Evolutionary conservation across 306 rosid species (phyloP).

Genomic region (Alnus glutinosa): DNA sequence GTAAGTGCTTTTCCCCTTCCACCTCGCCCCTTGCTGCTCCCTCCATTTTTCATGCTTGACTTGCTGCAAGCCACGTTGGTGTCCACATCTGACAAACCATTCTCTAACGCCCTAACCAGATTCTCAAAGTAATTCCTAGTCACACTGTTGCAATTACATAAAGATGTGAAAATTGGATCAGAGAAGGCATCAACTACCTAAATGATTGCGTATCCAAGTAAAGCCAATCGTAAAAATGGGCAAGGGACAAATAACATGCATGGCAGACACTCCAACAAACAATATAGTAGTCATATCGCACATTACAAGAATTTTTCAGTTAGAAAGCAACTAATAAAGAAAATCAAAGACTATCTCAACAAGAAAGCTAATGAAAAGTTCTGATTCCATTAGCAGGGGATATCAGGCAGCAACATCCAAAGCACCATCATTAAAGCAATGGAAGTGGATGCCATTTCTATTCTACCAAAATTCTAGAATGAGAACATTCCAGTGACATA

Average conservation of each 20-base stretch:
- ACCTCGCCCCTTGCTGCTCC: slow-evolving; percentile 43
- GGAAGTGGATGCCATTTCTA: neutral
- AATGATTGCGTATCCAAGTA: neutral
- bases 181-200: neutral
- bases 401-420: neutral
- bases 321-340: neutral
- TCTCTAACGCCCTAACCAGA: slow-evolving; percentile 68
- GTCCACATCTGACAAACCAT: slow-evolving; percentile 55
- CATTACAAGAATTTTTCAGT: neutral
- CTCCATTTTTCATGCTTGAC: slow-evolving; percentile 51
- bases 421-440: neutral
- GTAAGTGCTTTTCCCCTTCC: slow-evolving; percentile 45
- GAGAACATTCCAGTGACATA: neutral
- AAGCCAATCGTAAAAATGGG: neutral
- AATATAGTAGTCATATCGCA: neutral
- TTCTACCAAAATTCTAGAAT: neutral
- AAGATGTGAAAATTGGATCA: neutral
- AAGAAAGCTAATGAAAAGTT: neutral
- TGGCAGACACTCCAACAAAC: neutral
- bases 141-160: slow-evolving; percentile 34
- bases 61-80: slow-evolving; percentile 50
- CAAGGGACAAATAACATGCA: neutral
- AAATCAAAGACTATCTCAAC: neutral
- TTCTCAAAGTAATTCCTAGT: slow-evolving; percentile 68
- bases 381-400: neutral